These are phyloP conservation scores for Melaleuca alternifolia DNA, from an alignment of 345 rosid species.

Conservation along the genomic window DNA sequence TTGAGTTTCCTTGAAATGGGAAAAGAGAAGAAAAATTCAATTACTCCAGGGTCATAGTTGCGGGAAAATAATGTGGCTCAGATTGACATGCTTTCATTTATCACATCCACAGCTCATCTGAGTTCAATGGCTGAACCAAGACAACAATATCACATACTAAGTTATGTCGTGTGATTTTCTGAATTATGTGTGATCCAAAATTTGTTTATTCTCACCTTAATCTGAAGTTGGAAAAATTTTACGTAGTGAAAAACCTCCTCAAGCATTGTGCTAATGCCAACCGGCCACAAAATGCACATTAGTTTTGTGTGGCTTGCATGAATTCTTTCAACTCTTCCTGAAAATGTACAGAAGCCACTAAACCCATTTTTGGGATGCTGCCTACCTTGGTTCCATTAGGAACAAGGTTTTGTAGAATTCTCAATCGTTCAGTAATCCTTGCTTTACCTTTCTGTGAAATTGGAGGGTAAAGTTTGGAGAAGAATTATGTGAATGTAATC, in stretches of 20 bases:
- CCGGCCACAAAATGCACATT: slow-evolving; percentile 5
- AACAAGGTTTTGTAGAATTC: slow-evolving; percentile 60
- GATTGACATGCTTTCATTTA: slow-evolving; percentile 62
- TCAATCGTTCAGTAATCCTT: slow-evolving; percentile 59
- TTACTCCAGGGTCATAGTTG: background rate
- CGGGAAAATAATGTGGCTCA: slow-evolving; percentile 41
- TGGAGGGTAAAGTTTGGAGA: background rate
- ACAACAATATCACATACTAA: background rate
- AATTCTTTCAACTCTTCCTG: background rate
- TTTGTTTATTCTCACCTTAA: slow-evolving; percentile 33
- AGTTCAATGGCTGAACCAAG: slow-evolving; percentile 55
- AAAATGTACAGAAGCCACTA: background rate
- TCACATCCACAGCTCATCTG: slow-evolving; percentile 90
- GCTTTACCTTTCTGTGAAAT: slow-evolving; percentile 70
- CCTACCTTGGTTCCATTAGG: slow-evolving; percentile 79
- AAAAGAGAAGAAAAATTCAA: background rate
- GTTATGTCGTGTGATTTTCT: background rate
- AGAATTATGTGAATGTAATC: background rate
- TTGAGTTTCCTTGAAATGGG: background rate
- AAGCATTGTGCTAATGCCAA: slow-evolving; percentile 83
- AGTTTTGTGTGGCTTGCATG: background rate
- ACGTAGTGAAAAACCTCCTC: slow-evolving; percentile 86
- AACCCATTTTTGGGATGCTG: background rate
- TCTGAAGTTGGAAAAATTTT: slow-evolving; percentile 76
- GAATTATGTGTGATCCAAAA: background rate